These are phyloP conservation scores for Penicillium subrubescens DNA, from an alignment of 495 filamentous ascomycete genomes.

Conservation along the genomic window DNA sequence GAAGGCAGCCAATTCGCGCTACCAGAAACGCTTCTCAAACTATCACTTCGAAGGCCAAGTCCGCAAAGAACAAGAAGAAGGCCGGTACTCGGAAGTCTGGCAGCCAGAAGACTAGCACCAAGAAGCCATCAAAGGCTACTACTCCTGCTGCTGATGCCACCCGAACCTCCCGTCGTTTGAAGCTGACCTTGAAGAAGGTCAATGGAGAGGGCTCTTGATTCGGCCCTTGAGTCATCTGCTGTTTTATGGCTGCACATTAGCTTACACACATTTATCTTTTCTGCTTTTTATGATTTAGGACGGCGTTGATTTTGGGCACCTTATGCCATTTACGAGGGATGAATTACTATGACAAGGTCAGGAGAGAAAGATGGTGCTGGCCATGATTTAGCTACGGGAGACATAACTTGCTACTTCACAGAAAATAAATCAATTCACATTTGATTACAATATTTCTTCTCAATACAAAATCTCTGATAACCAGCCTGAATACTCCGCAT, in stretches of 20 bases:
- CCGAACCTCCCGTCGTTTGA: not conserved
- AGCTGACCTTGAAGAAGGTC: not conserved
- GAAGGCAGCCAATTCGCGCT: not conserved
- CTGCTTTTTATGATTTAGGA: not conserved
- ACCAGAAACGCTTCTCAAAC: not conserved
- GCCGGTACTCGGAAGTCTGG: too few relatives aligned
- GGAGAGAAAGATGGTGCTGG: not conserved
- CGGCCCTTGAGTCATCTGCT: not conserved
- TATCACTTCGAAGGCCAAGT: not conserved
- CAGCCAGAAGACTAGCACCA: too few relatives aligned
- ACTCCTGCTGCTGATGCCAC: not conserved
- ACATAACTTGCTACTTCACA: not conserved
- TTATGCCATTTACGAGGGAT: not conserved
- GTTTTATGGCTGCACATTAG: not conserved
- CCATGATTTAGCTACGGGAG: not conserved
- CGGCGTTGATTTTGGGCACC: not conserved
- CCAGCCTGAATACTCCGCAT: not conserved
- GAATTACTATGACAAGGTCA: not conserved
- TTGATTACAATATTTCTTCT: not conserved
- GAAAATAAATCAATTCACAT: not conserved
- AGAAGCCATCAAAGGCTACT: not conserved
- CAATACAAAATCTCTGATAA: not conserved
- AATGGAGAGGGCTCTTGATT: not conserved
- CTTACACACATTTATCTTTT: not conserved
- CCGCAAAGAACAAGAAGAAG: not conserved